These are phyloP conservation scores for Acacia melanoxylon DNA, from an alignment of 306 rosid genomes.

Conservation along the genomic window DNA sequence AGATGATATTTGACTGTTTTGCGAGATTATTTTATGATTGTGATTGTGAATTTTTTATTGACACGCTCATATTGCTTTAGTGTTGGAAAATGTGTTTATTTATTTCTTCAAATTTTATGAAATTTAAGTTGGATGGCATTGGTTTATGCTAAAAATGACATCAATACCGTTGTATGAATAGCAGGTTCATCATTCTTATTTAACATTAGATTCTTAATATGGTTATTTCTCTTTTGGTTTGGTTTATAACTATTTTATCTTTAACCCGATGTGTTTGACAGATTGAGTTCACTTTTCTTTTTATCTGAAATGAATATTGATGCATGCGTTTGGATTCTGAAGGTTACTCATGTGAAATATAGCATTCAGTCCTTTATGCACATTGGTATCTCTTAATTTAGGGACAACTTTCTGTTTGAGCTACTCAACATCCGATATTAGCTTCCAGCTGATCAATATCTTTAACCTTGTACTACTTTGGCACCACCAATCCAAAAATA, in stretches of 20 bases:
- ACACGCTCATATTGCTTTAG: too few species aligned
- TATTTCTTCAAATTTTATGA: too few species aligned
- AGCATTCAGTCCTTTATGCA: neutral
- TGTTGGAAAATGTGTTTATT: too few species aligned
- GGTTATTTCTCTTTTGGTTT: neutral
- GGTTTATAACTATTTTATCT: neutral
- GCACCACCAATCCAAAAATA: neutral
- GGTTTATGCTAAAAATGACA: too few species aligned
- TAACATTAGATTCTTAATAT: neutral
- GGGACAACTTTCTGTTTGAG: neutral
- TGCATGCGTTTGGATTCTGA: neutral
- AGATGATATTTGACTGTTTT: too few species aligned
- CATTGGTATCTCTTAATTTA: neutral
- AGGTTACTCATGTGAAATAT: neutral
- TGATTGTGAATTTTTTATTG: too few species aligned
- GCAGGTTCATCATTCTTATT: neutral
- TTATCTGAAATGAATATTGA: neutral
- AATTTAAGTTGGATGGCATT: too few species aligned
- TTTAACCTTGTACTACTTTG: neutral
- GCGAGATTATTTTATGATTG: too few species aligned
- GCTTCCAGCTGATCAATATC: neutral
- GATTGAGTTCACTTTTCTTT: neutral
- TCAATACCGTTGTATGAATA: too few species aligned
- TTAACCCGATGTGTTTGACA: neutral
- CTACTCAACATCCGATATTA: conserved; percentile 3